Evolutionary conservation across 1,284 basidiomycete genomes (phyloP).

Genomic region (Leccinum holopus): DNA sequence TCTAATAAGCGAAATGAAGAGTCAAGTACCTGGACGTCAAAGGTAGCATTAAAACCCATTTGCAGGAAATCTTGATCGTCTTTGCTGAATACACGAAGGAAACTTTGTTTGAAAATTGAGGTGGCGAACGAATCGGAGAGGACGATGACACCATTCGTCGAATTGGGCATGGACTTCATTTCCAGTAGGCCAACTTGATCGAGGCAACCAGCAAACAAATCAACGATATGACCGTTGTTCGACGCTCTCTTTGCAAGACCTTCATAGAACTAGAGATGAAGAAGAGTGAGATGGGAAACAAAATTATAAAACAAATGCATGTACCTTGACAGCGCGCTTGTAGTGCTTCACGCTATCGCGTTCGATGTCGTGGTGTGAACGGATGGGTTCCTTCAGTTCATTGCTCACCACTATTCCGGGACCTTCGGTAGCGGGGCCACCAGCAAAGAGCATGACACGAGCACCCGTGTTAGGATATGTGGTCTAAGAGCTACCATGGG

Average conservation of each 20-base stretch:
- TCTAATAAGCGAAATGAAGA: not conserved
- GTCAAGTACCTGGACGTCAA: conserved; percentile 84
- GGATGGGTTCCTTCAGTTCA: conserved; percentile 96
- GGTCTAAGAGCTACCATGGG: conserved; percentile 45
- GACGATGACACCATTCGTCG: conserved; percentile 96
- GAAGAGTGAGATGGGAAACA: conserved; percentile 6
- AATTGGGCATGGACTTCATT: conserved; percentile 96
- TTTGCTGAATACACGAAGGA: conserved; percentile 92
- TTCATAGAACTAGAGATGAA: conserved; percentile 81
- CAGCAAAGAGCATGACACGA: conserved; percentile 95
- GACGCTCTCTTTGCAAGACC: conserved; percentile 91
- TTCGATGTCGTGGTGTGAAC: conserved; percentile 99
- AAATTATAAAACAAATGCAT: conserved; percentile 16
- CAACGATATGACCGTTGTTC: conserved; percentile 92
- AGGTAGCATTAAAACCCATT: conserved; percentile 99
- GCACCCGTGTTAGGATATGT: conserved; percentile 97
- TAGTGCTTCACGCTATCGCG: conserved; percentile 97
- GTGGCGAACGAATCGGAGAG: conserved; percentile 98
- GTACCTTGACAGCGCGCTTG: conserved; percentile 93
- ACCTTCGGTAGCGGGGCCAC: conserved; percentile 96
- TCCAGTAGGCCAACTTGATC: conserved; percentile 98
- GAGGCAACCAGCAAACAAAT: conserved; percentile 96
- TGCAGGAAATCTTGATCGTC: conserved; percentile 90
- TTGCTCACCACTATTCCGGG: conserved; percentile 96
- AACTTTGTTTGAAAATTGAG: conserved; percentile 98